phyloP scores from a whole-genome alignment of 2,329 filamentous ascomycete species.

The Teratosphaeria nubilosa region DNA sequence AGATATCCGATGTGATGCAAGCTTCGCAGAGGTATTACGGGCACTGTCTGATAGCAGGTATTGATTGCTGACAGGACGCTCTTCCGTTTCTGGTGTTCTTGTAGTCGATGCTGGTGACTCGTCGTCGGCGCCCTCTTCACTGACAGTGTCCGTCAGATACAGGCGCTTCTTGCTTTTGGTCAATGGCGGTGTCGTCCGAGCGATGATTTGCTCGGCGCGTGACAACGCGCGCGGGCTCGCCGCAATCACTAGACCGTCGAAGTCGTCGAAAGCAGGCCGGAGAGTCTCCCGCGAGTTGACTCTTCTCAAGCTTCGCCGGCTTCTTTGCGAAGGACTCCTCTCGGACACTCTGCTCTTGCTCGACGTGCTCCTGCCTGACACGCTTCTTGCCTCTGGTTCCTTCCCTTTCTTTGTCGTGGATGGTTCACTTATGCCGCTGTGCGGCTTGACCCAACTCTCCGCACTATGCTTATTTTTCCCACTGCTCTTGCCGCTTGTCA shows the following conservation, averaged over 20 bases:
- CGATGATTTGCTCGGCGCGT: slow-evolving; percentile 19
- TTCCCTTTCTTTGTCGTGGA: neutral
- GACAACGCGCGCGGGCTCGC: slow-evolving; percentile 7
- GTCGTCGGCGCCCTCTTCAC: slow-evolving; percentile 9
- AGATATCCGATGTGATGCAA: slow-evolving; percentile 4
- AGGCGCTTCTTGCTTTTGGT: slow-evolving; percentile 28
- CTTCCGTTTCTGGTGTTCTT: neutral
- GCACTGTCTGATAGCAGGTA: neutral
- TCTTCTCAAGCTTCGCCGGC: slow-evolving; percentile 5
- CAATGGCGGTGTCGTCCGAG: slow-evolving; percentile 21
- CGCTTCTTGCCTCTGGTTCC: neutral
- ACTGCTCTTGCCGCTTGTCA: slow-evolving; percentile 47
- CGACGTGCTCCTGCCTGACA: neutral
- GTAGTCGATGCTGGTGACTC: slow-evolving; percentile 8
- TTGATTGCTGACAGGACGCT: neutral
- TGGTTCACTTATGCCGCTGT: slow-evolving; percentile 6
- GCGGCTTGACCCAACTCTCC: slow-evolving; percentile 23
- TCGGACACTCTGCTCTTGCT: neutral
- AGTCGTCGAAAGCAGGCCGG: slow-evolving; percentile 5
- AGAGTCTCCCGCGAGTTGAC: slow-evolving; percentile 17
- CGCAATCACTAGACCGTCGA: slow-evolving; percentile 1
- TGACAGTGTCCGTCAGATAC: slow-evolving; percentile 17
- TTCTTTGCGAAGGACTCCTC: neutral
- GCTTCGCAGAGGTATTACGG: neutral
- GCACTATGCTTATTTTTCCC: slow-evolving; percentile 33